A percentile compares a stretch with the other conserved stretches of the same genome.
Evolutionary conservation across 495 filamentous ascomycete genomes (phyloP).

Genomic region (Monascus purpureus): DNA sequence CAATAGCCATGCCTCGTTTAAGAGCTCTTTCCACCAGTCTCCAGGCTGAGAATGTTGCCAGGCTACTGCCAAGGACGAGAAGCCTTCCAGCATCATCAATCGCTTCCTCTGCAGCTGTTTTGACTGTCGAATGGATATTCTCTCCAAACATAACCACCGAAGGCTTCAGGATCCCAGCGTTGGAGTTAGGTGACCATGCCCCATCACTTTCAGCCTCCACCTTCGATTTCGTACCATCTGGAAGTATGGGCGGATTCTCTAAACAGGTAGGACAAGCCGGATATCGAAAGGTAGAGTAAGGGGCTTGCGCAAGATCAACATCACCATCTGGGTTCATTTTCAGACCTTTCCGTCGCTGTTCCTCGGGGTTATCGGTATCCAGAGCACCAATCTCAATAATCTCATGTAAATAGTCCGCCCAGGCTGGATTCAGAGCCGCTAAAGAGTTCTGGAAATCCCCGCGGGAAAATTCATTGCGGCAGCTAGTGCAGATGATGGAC

Average conservation of each 20-base stretch:
- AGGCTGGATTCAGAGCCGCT: conserved; percentile 67
- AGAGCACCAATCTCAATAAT: conserved; percentile 60
- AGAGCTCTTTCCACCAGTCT: conserved; percentile 71
- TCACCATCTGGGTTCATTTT: conserved; percentile 90
- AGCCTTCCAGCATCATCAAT: conserved; percentile 62
- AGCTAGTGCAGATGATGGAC: conserved; percentile 68
- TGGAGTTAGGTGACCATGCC: conserved; percentile 57
- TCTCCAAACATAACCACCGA: conserved; percentile 95
- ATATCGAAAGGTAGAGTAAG: conserved; percentile 82
- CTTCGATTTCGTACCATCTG: conserved; percentile 38
- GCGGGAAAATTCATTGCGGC: conserved; percentile 50
- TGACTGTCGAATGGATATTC: conserved; percentile 53
- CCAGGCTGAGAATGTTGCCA: conserved; percentile 94
- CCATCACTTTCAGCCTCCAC: conserved; percentile 72
- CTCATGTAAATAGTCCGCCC: conserved; percentile 62
- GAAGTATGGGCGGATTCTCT: conserved; percentile 42
- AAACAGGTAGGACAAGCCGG: conserved; percentile 79
- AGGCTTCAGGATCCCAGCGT: conserved; percentile 74
- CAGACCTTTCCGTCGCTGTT: conserved; percentile 52
- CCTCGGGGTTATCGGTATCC: conserved; percentile 59
- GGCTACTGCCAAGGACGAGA: conserved; percentile 71
- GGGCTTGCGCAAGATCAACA: conserved; percentile 76
- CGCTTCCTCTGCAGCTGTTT: conserved; percentile 60
- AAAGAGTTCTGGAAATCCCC: conserved; percentile 63
- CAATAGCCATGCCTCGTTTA: conserved; percentile 72